Conservation (phyloP, 768 basidiomycete species). For the Agrocybe chaxingu region DNA sequence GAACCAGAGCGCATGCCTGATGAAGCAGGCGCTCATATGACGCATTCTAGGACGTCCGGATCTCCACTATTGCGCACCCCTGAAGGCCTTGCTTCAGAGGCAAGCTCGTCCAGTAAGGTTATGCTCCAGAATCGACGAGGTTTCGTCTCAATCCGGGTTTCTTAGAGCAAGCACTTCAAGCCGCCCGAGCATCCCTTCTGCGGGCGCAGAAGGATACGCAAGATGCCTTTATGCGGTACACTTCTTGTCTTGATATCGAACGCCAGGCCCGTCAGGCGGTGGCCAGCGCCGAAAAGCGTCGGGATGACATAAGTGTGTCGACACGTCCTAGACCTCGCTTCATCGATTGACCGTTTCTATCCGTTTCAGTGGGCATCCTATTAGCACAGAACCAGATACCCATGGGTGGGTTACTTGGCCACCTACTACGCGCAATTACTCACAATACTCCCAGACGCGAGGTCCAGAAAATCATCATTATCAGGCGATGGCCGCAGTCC, state of each 20-base stretch:
- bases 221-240: slow-evolving; percentile 69
- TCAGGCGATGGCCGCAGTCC: slow-evolving; percentile 46
- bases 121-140: slow-evolving; percentile 7
- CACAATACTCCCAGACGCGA: slow-evolving; percentile 27
- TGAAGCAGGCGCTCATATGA: slow-evolving; percentile 30
- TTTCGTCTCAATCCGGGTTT: slow-evolving; percentile 17
- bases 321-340: not conserved
- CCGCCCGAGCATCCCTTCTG: slow-evolving; percentile 53
- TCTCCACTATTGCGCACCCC: slow-evolving; percentile 50
- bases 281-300: slow-evolving; percentile 60
- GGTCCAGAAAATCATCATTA: slow-evolving; percentile 52
- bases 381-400: slow-evolving; percentile 43
- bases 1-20: slow-evolving; percentile 32
- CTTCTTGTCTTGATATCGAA: slow-evolving; percentile 65
- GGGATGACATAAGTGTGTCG: slow-evolving; percentile 58
- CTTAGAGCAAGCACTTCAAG: slow-evolving; percentile 60
- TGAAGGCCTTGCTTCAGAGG: slow-evolving; percentile 56
- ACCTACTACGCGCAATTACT: slow-evolving; percentile 14
- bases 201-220: slow-evolving; percentile 71
- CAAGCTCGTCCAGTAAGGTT: slow-evolving; percentile 55
- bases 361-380: slow-evolving; percentile 39
- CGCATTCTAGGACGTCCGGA: slow-evolving; percentile 41
- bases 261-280: slow-evolving; percentile 65
- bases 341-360: slow-evolving; percentile 7
- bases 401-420: slow-evolving; percentile 20